A percentile compares a stretch with the other conserved stretches of the same genome.
phyloP scores from a whole-genome alignment of 2,329 filamentous ascomycete species.

The Microdochium bolleyi region DNA sequence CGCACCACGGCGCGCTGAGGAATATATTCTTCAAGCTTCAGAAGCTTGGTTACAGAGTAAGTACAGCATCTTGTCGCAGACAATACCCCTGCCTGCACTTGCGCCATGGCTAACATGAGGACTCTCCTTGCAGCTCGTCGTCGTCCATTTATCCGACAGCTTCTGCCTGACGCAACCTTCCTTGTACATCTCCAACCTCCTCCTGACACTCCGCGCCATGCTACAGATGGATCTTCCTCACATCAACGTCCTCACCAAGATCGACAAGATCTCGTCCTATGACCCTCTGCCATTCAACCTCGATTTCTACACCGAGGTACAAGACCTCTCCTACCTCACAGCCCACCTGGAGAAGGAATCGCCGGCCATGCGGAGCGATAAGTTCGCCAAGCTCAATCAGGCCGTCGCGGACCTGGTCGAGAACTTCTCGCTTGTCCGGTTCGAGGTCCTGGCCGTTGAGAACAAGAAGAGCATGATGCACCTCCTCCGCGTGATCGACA shows the following conservation, averaged over 20 bases:
- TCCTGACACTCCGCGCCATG: constrained; percentile 92
- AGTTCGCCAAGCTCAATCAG: constrained; percentile 78
- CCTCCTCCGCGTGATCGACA: constrained; percentile 79
- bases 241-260: constrained; percentile 93
- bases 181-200: constrained; percentile 87
- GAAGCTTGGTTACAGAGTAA: constrained; percentile 84
- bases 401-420: constrained; percentile 83
- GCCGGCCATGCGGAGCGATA: constrained; percentile 58
- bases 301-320: constrained; percentile 95
- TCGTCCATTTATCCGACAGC: constrained; percentile 88
- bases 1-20: constrained; percentile 83
- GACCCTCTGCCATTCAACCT: constrained; percentile 88
- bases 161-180: constrained; percentile 90
- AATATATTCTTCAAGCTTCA: constrained; percentile 88
- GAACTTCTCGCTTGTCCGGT: constrained; percentile 81
- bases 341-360: constrained; percentile 75
- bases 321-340: constrained; percentile 79
- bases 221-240: constrained; percentile 96
- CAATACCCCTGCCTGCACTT: too few species aligned
- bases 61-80: constrained; percentile 19
- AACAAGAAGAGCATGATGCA: constrained; percentile 97
- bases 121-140: constrained; percentile 61
- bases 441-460: constrained; percentile 91
- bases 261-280: constrained; percentile 85
- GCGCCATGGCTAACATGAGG: constrained; percentile 10